Evolutionary conservation across 345 rosid genomes (phyloP).

Genomic region (Hirschfeldia incana): DNA sequence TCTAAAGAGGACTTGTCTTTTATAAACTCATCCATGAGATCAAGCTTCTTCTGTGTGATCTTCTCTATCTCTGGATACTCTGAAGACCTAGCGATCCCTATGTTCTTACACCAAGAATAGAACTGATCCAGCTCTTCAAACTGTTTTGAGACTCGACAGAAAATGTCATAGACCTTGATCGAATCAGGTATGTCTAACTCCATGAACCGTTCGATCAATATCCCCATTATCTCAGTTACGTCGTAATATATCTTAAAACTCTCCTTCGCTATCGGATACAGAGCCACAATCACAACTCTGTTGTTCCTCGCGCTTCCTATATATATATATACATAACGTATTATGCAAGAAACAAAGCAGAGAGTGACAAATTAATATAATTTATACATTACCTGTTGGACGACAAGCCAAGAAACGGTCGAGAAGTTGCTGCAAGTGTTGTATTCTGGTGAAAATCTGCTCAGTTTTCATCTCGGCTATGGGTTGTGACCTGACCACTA

Average conservation of each 20-base stretch:
- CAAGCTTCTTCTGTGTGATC: conserved; percentile 75
- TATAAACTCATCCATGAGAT: conserved; percentile 79
- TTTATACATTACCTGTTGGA: conserved; percentile 60
- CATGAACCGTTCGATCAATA: conserved; percentile 71
- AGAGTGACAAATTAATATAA: neutral
- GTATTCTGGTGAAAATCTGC: conserved; percentile 55
- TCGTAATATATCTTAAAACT: conserved; percentile 77
- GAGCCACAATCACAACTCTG: conserved; percentile 74
- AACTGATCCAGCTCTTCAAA: conserved; percentile 66
- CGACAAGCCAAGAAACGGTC: conserved; percentile 83
- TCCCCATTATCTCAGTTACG: conserved; percentile 56
- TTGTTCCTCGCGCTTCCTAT: conserved; percentile 49
- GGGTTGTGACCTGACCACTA: conserved; percentile 45
- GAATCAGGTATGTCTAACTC: conserved; percentile 68
- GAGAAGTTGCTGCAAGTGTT: conserved; percentile 75
- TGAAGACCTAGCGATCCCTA: conserved; percentile 65
- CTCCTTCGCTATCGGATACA: conserved; percentile 69
- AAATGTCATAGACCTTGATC: conserved; percentile 65
- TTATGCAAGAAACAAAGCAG: conserved; percentile 1
- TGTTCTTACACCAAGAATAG: conserved; percentile 70
- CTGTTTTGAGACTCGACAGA: conserved; percentile 63
- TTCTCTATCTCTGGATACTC: conserved; percentile 83
- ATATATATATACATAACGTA: neutral
- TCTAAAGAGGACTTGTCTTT: conserved; percentile 60
- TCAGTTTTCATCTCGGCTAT: conserved; percentile 64